phyloP scores from a whole-genome alignment of 331 rosid genomes.

The Rhamnella rubrinervis region DNA sequence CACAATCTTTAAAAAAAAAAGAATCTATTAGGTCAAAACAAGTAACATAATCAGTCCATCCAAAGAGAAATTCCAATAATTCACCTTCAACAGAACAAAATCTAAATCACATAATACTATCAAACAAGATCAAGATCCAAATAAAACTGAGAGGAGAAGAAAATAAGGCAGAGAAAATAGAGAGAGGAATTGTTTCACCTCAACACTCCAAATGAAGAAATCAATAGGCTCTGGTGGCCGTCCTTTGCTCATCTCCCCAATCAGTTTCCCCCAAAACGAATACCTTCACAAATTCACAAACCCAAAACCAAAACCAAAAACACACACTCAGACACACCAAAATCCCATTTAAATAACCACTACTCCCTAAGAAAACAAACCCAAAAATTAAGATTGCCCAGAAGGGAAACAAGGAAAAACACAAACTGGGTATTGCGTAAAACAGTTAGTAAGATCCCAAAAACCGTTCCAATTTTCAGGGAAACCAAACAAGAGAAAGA shows the following conservation, averaged over 20 bases:
- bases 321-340: neutral
- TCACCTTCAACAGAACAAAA: neutral
- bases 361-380: neutral
- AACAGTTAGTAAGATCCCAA: constrained; percentile 42
- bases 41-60: neutral
- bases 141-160: neutral
- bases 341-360: neutral
- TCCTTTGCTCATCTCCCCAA: constrained; percentile 76
- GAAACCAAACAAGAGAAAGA: constrained; percentile 14
- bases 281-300: neutral
- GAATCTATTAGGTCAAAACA: neutral
- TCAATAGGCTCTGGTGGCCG: constrained; percentile 97
- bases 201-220: constrained; percentile 99
- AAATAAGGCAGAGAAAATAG: neutral
- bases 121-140: constrained; percentile 21
- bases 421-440: neutral
- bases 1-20: neutral
- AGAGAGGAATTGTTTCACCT: constrained; percentile 46
- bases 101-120: neutral
- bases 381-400: neutral
- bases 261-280: constrained; percentile 32
- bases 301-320: constrained; percentile 29
- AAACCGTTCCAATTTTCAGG: neutral
- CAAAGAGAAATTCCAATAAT: neutral
- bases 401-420: neutral